Conservation (phyloP, 2,329 filamentous ascomycete species). For the Pezicula carpinea region DNA sequence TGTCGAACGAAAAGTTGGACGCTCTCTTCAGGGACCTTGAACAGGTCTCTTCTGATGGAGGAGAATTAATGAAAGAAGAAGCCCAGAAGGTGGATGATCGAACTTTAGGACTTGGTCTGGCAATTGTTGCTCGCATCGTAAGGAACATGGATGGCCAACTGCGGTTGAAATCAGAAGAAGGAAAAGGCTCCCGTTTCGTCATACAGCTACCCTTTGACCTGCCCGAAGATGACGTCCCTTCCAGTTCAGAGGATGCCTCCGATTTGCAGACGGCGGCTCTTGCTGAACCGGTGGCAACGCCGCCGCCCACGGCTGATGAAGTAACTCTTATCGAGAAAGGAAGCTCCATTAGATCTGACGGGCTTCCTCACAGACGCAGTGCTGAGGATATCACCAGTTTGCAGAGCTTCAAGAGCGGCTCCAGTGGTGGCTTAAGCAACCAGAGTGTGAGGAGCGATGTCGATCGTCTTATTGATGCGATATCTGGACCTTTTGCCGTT, state of each 20-base stretch:
- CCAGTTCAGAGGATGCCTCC: slow-evolving; percentile 14
- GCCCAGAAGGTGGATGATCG: slow-evolving; percentile 32
- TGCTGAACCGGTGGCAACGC: slow-evolving; percentile 1
- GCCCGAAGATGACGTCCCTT: slow-evolving; percentile 38
- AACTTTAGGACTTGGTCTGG: slow-evolving; percentile 76
- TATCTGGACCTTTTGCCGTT: slow-evolving; percentile 53
- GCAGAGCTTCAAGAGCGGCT: slow-evolving; percentile 22
- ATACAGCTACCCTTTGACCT: slow-evolving; percentile 73
- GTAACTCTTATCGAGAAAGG: slow-evolving; percentile 56
- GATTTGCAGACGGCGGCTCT: slow-evolving; percentile 17
- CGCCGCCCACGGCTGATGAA: slow-evolving; percentile 37
- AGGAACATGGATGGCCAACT: slow-evolving; percentile 90
- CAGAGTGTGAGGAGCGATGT: slow-evolving; percentile 56
- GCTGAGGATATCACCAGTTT: slow-evolving; percentile 20
- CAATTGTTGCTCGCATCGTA: slow-evolving; percentile 79
- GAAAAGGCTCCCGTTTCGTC: slow-evolving; percentile 77
- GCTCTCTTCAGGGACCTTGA: slow-evolving; percentile 54
- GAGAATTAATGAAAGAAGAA: slow-evolving; percentile 20
- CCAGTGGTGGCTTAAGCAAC: slow-evolving; percentile 22
- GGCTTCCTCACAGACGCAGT: slow-evolving; percentile 12
- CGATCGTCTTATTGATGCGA: slow-evolving; percentile 67
- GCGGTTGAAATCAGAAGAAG: slow-evolving; percentile 76
- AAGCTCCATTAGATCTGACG: slow-evolving; percentile 21
- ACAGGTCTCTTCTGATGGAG: slow-evolving; percentile 47
- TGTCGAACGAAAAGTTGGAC: slow-evolving; percentile 55